Conservation (phyloP, 140 eudicot genomes). For the Ambrosia hybrid region DNA sequence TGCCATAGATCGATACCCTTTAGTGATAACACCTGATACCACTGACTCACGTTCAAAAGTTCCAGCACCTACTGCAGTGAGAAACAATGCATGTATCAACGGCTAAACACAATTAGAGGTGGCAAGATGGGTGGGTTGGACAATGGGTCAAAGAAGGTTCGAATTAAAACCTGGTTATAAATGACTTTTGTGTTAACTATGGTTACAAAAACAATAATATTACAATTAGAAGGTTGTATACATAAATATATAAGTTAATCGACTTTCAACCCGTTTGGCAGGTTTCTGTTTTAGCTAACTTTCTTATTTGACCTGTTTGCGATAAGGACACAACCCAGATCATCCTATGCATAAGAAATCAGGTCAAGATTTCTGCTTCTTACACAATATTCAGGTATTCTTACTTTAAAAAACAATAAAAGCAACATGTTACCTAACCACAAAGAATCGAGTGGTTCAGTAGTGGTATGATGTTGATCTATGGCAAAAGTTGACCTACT, state of each 20-base stretch:
- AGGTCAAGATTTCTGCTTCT: constrained; percentile 1
- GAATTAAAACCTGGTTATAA: not conserved
- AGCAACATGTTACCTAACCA: constrained; percentile 48
- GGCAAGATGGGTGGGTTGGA: constrained; percentile 4
- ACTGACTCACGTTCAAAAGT: constrained; percentile 71
- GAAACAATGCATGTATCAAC: constrained; percentile 11
- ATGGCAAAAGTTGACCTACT: constrained; percentile 16
- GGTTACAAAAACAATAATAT: not conserved
- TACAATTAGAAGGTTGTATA: constrained; percentile 4
- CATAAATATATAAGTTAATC: not conserved
- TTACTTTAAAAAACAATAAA: constrained; percentile 6
- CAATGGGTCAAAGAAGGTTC: not conserved
- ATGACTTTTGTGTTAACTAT: not conserved
- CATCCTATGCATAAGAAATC: not conserved
- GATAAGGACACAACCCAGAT: constrained; percentile 7
- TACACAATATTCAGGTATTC: constrained; percentile 8
- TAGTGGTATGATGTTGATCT: constrained; percentile 23
- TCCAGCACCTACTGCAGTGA: constrained; percentile 59
- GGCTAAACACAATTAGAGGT: constrained; percentile 8
- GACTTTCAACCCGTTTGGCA: not conserved
- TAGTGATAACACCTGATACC: constrained; percentile 42
- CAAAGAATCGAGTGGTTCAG: constrained; percentile 35
- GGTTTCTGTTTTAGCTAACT: not conserved
- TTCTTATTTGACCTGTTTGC: not conserved
- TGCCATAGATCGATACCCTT: constrained; percentile 71